Conservation (phyloP, 2,329 filamentous ascomycete species). For the Aspergillus caelatus region DNA sequence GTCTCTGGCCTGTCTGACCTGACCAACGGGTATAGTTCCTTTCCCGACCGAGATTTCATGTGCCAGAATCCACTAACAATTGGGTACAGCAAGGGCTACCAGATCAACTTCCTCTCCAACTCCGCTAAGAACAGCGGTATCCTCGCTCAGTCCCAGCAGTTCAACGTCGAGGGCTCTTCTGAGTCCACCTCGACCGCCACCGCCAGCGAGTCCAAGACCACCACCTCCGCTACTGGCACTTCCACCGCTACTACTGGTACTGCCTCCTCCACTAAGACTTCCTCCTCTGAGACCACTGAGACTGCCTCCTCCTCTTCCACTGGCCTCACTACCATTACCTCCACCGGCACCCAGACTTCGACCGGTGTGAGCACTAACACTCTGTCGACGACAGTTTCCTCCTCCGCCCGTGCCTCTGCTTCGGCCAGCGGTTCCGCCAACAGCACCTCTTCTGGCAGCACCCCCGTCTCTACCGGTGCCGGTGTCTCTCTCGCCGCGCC, state of each 20-base stretch:
- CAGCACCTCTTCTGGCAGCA: conserved; percentile 5
- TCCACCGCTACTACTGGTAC: conserved; percentile 16
- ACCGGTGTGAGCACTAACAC: conserved; percentile 14
- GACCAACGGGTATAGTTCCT: conserved; percentile 24
- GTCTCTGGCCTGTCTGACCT: conserved; percentile 32
- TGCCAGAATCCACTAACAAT: conserved; percentile 4
- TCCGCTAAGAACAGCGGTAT: conserved; percentile 40
- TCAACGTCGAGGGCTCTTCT: conserved; percentile 30
- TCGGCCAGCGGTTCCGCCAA: neutral
- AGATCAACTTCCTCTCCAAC: conserved; percentile 45
- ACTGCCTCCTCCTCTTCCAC: conserved; percentile 15
- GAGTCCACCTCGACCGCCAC: conserved; percentile 21
- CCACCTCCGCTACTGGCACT: conserved; percentile 15
- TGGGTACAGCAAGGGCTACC: conserved; percentile 36
- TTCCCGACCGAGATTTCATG: neutral
- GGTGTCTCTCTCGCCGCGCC: conserved; percentile 19
- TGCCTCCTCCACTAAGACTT: conserved; percentile 12
- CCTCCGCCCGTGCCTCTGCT: conserved; percentile 7
- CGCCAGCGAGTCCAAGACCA: conserved; percentile 11
- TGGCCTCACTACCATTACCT: conserved; percentile 10
- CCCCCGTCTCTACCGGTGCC: conserved; percentile 1
- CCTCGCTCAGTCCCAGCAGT: conserved; percentile 44
- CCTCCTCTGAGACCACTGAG: conserved; percentile 12
- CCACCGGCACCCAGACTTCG: neutral
- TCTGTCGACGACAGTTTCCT: conserved; percentile 9